Evolutionary conservation across 352 stramenopile genomes (phyloP).

Genomic region (Pythium brachiatum): DNA sequence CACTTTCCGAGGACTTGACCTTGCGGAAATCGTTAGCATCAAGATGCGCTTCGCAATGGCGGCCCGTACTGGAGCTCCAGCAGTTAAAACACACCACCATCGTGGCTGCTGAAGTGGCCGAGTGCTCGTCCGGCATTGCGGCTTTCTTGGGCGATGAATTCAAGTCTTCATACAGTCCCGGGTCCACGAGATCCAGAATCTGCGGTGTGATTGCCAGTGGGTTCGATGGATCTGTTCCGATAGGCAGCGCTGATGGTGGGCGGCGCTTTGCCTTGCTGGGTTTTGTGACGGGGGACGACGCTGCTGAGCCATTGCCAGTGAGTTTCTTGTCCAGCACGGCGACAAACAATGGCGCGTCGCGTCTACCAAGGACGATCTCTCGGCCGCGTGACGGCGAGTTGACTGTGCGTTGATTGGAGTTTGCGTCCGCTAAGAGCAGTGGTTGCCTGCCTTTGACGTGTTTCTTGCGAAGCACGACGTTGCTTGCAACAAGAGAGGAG

Average conservation of each 20-base stretch:
- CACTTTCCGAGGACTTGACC: conserved; percentile 59
- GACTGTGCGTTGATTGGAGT: conserved; percentile 8
- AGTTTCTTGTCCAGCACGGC: conserved; percentile 41
- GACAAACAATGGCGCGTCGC: conserved; percentile 58
- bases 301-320: conserved; percentile 15
- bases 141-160: background rate
- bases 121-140: background rate
- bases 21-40: conserved; percentile 51
- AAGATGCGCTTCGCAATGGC: conserved; percentile 66
- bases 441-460: conserved; percentile 23
- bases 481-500: conserved; percentile 80
- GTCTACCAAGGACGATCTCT: conserved; percentile 65
- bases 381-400: conserved; percentile 23
- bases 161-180: conserved; percentile 58
- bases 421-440: background rate
- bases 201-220: conserved; percentile 34
- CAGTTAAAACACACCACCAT: conserved; percentile 92
- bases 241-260: background rate
- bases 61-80: conserved; percentile 89
- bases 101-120: background rate
- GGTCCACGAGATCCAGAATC: conserved; percentile 76
- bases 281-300: background rate
- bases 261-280: conserved; percentile 1
- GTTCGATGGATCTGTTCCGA: conserved; percentile 19
- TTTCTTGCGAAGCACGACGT: conserved; percentile 64